Evolutionary conservation across 1,139 yeast species (phyloP).

Genomic region (Lodderomyces pseudojiufengensis): DNA sequence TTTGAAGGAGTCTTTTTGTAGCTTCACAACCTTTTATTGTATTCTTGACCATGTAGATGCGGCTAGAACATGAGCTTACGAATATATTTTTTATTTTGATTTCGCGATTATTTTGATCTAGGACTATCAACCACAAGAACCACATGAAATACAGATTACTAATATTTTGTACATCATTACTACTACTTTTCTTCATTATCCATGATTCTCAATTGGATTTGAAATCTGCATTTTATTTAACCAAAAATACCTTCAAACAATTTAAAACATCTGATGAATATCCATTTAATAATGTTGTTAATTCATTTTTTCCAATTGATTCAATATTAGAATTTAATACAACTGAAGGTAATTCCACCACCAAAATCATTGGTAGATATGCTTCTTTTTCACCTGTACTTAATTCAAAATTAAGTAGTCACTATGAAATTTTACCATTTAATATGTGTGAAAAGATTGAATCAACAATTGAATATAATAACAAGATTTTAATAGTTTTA

Average conservation of each 20-base stretch:
- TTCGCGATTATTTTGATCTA: neutral
- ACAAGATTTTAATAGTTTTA: conserved; percentile 31
- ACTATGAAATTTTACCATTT: conserved; percentile 25
- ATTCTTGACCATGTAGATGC: too few species aligned
- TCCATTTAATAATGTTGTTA: conserved; percentile 36
- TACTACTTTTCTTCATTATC: neutral
- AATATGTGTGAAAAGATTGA: conserved; percentile 27
- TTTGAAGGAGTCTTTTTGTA: too few species aligned
- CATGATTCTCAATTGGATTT: conserved; percentile 14
- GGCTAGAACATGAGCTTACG: too few species aligned
- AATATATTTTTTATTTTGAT: conserved; percentile 1
- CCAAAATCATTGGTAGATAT: conserved; percentile 34
- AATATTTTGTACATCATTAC: conserved; percentile 3
- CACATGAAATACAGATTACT: neutral
- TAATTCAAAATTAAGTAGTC: conserved; percentile 20
- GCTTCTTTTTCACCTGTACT: conserved; percentile 43
- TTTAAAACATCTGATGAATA: conserved; percentile 21
- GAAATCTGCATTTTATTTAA: conserved; percentile 26
- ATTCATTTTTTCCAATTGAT: conserved; percentile 44
- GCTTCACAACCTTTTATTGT: too few species aligned
- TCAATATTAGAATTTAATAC: conserved; percentile 30
- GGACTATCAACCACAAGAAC: neutral
- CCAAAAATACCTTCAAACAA: conserved; percentile 26
- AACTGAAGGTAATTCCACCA: conserved; percentile 17
- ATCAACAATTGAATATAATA: conserved; percentile 11